phyloP scores from a whole-genome alignment of 768 basidiomycete species.

The Mycena belliarum region DNA sequence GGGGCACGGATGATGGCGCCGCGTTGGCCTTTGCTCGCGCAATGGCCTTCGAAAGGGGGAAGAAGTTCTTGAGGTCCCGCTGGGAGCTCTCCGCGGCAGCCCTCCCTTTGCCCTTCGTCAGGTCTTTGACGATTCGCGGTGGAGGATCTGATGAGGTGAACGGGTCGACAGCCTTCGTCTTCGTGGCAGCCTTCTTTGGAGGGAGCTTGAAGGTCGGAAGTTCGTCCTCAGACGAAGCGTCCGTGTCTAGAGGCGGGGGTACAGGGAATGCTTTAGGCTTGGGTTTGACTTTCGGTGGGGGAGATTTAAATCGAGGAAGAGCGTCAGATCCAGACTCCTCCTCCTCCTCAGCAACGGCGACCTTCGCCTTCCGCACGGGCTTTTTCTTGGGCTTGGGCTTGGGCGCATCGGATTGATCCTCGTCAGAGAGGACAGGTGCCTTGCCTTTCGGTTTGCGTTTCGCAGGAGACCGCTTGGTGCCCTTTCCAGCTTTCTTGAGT shows the following conservation, averaged over 20 bases:
- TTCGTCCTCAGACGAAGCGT: slow-evolving; percentile 10
- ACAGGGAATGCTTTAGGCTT: neutral
- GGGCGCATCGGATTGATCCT: neutral
- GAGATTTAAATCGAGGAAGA: neutral
- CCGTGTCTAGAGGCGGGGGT: neutral
- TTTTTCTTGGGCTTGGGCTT: slow-evolving; percentile 7
- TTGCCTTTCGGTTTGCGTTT: slow-evolving; percentile 20
- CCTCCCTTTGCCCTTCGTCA: slow-evolving; percentile 22
- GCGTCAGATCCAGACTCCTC: slow-evolving; percentile 3
- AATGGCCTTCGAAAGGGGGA: slow-evolving; percentile 15
- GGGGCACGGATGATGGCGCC: slow-evolving; percentile 3
- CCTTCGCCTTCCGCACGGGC: neutral
- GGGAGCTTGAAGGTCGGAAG: slow-evolving; percentile 4
- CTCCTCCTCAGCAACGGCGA: neutral
- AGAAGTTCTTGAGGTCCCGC: slow-evolving; percentile 21
- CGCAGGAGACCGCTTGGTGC: slow-evolving; percentile 12
- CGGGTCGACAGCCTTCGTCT: neutral
- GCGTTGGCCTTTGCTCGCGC: slow-evolving; percentile 5
- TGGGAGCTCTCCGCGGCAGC: neutral
- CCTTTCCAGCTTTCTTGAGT: slow-evolving; percentile 52
- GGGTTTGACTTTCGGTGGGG: neutral
- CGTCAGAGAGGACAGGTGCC: neutral
- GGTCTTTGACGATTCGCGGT: slow-evolving; percentile 19
- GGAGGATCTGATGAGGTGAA: neutral
- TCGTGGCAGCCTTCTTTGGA: neutral